phyloP scores from a whole-genome alignment of 2,329 filamentous ascomycete genomes.

The Drechslerella dactyloides region DNA sequence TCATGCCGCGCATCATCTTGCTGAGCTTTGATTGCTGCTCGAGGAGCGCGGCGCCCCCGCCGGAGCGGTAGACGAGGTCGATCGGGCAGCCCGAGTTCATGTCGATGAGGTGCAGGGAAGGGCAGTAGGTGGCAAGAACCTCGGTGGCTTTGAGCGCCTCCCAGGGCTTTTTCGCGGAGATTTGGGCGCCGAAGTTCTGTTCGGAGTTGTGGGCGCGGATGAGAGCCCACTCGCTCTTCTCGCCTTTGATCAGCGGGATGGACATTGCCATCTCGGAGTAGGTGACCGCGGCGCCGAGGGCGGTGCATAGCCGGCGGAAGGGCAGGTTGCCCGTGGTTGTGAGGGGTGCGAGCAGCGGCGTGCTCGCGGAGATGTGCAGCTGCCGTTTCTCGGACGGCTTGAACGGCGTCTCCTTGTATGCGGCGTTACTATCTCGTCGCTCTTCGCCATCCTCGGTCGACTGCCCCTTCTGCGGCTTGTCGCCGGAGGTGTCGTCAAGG shows the following conservation, averaged over 20 bases:
- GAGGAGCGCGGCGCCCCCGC: slow-evolving; percentile 89
- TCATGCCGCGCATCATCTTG: slow-evolving; percentile 96
- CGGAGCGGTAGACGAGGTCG: slow-evolving; percentile 86
- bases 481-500: slow-evolving; percentile 71
- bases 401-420: slow-evolving; percentile 84
- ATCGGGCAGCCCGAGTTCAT: slow-evolving; percentile 98
- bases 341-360: slow-evolving; percentile 87
- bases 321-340: slow-evolving; percentile 97
- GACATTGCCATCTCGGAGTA: slow-evolving; percentile 99
- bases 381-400: slow-evolving; percentile 90
- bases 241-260: slow-evolving; percentile 84
- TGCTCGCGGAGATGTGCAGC: slow-evolving; percentile 92
- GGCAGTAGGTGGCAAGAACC: slow-evolving; percentile 75
- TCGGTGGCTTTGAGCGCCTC: slow-evolving; percentile 87
- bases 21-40: slow-evolving; percentile 86
- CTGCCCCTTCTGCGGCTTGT: slow-evolving; percentile 60
- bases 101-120: slow-evolving; percentile 86
- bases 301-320: slow-evolving; percentile 86
- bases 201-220: slow-evolving; percentile 92
- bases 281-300: slow-evolving; percentile 87
- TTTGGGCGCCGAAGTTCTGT: slow-evolving; percentile 86
- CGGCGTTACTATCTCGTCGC: slow-evolving; percentile 73
- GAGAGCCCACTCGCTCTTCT: slow-evolving; percentile 91
- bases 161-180: slow-evolving; percentile 91
- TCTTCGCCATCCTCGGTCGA: slow-evolving; percentile 57